Evolutionary conservation across 495 filamentous ascomycete genomes (phyloP), one percentile per base, ranked within the genome.

Genomic region (Neurospora discreta): DNA sequence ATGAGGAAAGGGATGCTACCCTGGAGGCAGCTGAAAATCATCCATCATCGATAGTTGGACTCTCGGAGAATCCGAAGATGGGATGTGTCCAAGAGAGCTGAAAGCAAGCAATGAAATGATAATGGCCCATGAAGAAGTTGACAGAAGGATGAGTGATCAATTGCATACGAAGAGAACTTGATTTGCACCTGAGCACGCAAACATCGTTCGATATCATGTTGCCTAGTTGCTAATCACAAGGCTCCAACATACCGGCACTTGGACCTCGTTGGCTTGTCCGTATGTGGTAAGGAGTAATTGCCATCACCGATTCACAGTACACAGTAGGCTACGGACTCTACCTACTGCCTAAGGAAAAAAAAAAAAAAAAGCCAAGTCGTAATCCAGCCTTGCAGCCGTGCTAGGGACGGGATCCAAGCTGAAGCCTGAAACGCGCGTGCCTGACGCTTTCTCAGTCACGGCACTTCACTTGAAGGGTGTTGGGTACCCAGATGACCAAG

Each of bases 351-450:
- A 8, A 15, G 7, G 3, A 6, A 13, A 15, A 23, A 60, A 60
- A 23, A 33, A 30, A 30, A 23, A 60, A 26, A 23, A 60, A 18
- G 52, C 52, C 15, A 65, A 65, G 52, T 65, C 26, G 5, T 36
- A 15, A 65, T 65, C 52, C 26, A 39, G 52, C 40, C 41, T 71
- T 71, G 38, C 60, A 73, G 73, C 74, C 73, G 69, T 65, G 52
- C 46, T 71, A 74, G 76, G 75, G 76, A 36, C 33, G 33, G 33
- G 4, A 36, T 0, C 74, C 75, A 39, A 79, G 78, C 77, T 81
- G 80, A 81, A 77, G 77, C 73, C 74, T 75, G 74, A 75, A 75
- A 46, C 26, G 26, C 16, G 52, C 26, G 26, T 16, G 52, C 52
- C 52, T 33, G 52, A 65, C 52, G 41, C 41, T 42, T 42, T 42